Conservation (phyloP, 164 flowering plant species). For the Kingdonia uniflora region DNA sequence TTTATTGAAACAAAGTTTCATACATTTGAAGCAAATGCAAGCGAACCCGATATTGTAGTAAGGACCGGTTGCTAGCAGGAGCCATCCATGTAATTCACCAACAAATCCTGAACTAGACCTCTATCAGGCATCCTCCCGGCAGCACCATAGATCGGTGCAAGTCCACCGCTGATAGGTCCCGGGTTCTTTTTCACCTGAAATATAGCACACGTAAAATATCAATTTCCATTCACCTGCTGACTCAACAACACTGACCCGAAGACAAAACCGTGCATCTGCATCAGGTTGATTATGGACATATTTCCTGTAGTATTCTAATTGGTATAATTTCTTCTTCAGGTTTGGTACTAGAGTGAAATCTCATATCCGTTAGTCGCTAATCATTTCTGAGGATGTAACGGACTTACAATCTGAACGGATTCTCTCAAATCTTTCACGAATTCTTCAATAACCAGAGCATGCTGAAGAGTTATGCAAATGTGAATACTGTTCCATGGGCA, state of each 20-base stretch:
- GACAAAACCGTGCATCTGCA: too few relatives aligned
- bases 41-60: background rate
- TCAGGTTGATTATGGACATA: too few relatives aligned
- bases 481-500: conserved; percentile 59
- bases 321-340: too few relatives aligned
- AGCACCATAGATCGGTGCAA: conserved; percentile 95
- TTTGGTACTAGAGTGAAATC: too few relatives aligned
- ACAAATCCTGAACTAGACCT: conserved; percentile 67
- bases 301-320: too few relatives aligned
- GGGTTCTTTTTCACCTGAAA: conserved; percentile 79
- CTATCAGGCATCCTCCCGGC: conserved; percentile 88
- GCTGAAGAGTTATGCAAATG: conserved; percentile 93
- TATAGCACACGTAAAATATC: conserved; percentile 44
- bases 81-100: conserved; percentile 75
- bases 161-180: conserved; percentile 81
- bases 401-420: conserved; percentile 73
- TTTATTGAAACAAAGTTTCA: background rate
- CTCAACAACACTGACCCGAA: too few relatives aligned
- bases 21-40: background rate
- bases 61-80: conserved; percentile 38
- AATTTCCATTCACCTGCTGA: conserved; percentile 16
- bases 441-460: conserved; percentile 51
- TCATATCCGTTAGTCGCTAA: too few relatives aligned
- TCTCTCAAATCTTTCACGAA: conserved; percentile 62
- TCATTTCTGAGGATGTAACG: background rate